These are phyloP conservation scores for Toxoplasma gondii DNA, from an alignment of 169 alveolate genomes.

Conservation along the genomic window DNA sequence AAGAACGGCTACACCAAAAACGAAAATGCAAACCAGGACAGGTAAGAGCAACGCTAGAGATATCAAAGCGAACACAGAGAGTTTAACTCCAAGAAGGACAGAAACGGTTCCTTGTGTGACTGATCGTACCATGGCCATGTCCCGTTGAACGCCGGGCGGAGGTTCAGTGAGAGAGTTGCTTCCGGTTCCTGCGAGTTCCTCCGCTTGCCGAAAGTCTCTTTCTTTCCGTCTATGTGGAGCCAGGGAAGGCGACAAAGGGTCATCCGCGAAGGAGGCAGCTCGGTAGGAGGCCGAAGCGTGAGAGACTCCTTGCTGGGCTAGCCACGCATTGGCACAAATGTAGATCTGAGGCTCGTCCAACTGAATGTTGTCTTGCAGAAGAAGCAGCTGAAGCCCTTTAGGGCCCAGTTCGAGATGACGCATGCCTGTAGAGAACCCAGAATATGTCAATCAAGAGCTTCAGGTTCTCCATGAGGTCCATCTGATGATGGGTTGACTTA, in stretches of 20 bases:
- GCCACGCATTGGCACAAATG: conserved; percentile 40
- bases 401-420: conserved; percentile 40
- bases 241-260: neutral
- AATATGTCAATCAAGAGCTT: neutral
- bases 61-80: too few relatives aligned
- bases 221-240: too few relatives aligned
- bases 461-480: neutral
- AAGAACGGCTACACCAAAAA: too few relatives aligned
- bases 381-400: neutral
- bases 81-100: too few relatives aligned
- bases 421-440: neutral
- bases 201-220: too few relatives aligned
- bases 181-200: too few relatives aligned
- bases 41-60: too few relatives aligned
- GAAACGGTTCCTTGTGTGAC: too few relatives aligned
- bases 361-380: conserved; percentile 29
- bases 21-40: too few relatives aligned
- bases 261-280: neutral
- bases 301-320: neutral
- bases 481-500: neutral
- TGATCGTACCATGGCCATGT: too few relatives aligned
- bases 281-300: neutral
- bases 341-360: conserved; percentile 50
- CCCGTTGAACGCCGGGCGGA: too few relatives aligned
- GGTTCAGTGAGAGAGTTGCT: too few relatives aligned